Conservation (phyloP, 2,329 filamentous ascomycete genomes). For the Herpotrichia juniperi region DNA sequence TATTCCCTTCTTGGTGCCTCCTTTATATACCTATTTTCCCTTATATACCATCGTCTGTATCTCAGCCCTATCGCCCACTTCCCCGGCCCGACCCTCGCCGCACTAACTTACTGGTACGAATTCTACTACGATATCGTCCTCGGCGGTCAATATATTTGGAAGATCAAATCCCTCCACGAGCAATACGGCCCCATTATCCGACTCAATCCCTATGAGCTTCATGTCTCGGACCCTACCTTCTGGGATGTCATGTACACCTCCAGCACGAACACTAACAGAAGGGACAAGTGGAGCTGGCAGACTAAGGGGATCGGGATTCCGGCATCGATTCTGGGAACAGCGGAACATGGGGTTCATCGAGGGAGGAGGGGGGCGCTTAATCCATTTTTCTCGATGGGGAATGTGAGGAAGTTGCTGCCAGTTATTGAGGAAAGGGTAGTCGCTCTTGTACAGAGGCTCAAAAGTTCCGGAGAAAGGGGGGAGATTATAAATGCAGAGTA, state of each 20-base stretch:
- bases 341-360: constrained; percentile 38
- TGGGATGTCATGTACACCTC: constrained; percentile 41
- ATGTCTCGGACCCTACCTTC: constrained; percentile 38
- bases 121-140: constrained; percentile 15
- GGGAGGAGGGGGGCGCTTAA: constrained; percentile 36
- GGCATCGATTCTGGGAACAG: constrained; percentile 27
- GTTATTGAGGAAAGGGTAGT: constrained; percentile 21
- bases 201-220: constrained; percentile 41
- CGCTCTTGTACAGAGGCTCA: constrained; percentile 23
- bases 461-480: constrained; percentile 25
- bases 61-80: constrained; percentile 13
- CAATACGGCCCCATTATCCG: constrained; percentile 31
- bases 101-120: constrained; percentile 14
- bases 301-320: constrained; percentile 32
- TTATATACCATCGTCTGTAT: constrained; percentile 12
- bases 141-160: constrained; percentile 7
- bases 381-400: constrained; percentile 44
- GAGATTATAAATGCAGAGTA: constrained; percentile 27
- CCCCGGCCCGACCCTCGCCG: constrained; percentile 16
- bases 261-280: constrained; percentile 23
- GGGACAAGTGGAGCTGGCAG: constrained; percentile 33
- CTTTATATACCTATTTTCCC: background rate
- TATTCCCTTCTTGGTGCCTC: background rate
- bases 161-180: constrained; percentile 16
- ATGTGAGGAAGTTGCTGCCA: constrained; percentile 32